Percentiles rank a stretch among this genome's conserved stretches.
Conservation (phyloP, 768 basidiomycete species). For the Mycena haematopus region DNA sequence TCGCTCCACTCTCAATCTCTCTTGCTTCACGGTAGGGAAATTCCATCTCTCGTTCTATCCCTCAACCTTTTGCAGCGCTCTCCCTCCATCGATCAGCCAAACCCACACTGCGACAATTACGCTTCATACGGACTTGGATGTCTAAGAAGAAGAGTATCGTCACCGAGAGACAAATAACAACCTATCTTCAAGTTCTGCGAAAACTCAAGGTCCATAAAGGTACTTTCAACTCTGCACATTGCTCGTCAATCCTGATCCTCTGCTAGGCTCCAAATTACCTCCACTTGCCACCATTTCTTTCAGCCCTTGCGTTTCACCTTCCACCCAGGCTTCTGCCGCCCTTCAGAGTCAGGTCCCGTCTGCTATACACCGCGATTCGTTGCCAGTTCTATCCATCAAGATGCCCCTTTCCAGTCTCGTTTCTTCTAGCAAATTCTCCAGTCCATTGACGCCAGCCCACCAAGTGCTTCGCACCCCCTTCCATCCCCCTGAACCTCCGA, state of each 20-base stretch:
- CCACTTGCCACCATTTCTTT: not conserved
- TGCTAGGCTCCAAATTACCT: not conserved
- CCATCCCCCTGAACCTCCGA: conserved; percentile 16
- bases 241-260: not conserved
- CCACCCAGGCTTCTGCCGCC: conserved; percentile 10
- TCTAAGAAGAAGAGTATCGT: conserved; percentile 3
- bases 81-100: conserved; percentile 17
- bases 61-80: conserved; percentile 14
- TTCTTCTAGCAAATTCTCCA: conserved; percentile 25
- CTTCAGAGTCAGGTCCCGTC: not conserved
- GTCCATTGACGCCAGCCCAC: conserved; percentile 27
- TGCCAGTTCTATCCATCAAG: conserved; percentile 2
- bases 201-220: conserved; percentile 2
- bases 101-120: conserved; percentile 9
- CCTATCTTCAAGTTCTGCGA: conserved; percentile 6
- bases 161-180: conserved; percentile 7
- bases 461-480: conserved; percentile 27
- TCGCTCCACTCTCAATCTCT: not conserved
- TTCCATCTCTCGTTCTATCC: not conserved
- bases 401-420: conserved; percentile 22
- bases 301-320: conserved; percentile 3
- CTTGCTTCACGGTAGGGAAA: conserved; percentile 10
- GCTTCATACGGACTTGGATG: conserved; percentile 19
- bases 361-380: not conserved
- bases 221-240: not conserved